Base-by-base conservation (phyloP, 2,329 filamentous ascomycete genomes). In the Aotearoamyces nothofagi region DNA sequence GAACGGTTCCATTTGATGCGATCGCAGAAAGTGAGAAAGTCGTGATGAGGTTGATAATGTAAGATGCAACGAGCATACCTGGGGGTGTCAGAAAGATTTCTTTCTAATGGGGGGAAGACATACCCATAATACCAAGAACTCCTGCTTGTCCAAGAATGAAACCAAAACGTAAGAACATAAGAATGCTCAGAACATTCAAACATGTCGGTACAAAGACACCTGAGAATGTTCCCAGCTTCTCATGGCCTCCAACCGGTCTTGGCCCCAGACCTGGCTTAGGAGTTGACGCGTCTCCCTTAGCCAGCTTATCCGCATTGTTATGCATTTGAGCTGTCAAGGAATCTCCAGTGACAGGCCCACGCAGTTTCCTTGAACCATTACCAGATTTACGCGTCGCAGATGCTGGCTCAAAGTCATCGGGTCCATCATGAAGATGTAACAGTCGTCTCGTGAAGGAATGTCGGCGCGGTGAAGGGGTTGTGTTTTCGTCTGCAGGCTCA, bases 141-240 rank as follows among this genome's bases (percentile, higher is more conserved):
- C 83, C 83, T 37, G 78, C 67, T 47, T 87, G 78, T 6, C 82
- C 83, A 13, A 92, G 60, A 33, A 92, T 80, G 42, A 83, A 74
- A 13, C 83, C 82, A 50, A 92, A 92, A 13, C 83, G 71, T 43
- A 92, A 61, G 55, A 92, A 92, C 81, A 92, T 92, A 36, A 92
- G 66, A 52, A 92, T 92, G 43, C 80, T 87, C 39, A 92, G 57
- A 23, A 92, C 83, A 51, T 90, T 92, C 40, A 92, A 60, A 36
- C 77, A 86, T n/a, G 83, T 83, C 2, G 83, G 83, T 10, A 92
- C 78, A 50, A 84, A 92, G 26, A 92, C 78, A 5, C 79, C 79
- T 4, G 74, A 80, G 39, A 83, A 71, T 6, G 72, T 75, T 20
- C 79, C 79, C 33, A 92, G 61, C 55, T 90, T 90, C 41, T 65